Base-by-base conservation (phyloP, 2,329 filamentous ascomycete species). In the Pyricularia sp. region DNA sequence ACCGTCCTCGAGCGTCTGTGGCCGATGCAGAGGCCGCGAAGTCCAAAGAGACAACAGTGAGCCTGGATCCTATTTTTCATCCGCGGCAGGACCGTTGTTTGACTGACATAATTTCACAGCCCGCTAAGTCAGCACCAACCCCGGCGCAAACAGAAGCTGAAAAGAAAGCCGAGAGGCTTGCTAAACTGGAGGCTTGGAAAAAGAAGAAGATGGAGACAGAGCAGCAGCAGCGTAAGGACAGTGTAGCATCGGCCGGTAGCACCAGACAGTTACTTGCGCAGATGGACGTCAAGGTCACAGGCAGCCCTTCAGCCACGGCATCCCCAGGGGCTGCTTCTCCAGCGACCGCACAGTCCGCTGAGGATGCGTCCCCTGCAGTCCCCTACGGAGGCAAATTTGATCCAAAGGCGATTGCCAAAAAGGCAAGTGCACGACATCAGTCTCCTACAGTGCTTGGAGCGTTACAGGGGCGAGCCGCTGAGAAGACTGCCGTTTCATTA, bases 101-200 rank as follows among this genome's bases (percentile, higher is more conserved):
- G 68, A 67, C 73, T 78, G 72, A 78, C 72, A 70, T 71, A 69
- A 61, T 36, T 42, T 72, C 67, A 68, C 81, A 91, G 86, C 75
- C 79, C 71, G 82, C 83, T 68, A 90, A 88, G 75, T 78, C 83
- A 64, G 77, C 83, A 73, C 76, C 84, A 69, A 76, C 83, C 68
- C 79, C 82, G 64, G 79, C 79, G 23, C 88, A 88, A 74, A 83
- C 86, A 33, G 91, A 93, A 74, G 86, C 88, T 71, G 89, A 93
- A 66, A 93, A 91, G 76, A 92, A 94, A 77, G 91, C 90, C 66
- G 92, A 94, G 78, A 85, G 92, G 71, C 83, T 93, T 63, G 92
- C 92, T 31, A 94, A 92, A 76, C 81, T 97, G 31, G 92, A 94
- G 77, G 92, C 92, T 69, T 97, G 93, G 94, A 97, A 97, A 80